These are phyloP conservation scores for Nicotiana knightiana DNA, from an alignment of 257 asterid species.

Conservation along the genomic window DNA sequence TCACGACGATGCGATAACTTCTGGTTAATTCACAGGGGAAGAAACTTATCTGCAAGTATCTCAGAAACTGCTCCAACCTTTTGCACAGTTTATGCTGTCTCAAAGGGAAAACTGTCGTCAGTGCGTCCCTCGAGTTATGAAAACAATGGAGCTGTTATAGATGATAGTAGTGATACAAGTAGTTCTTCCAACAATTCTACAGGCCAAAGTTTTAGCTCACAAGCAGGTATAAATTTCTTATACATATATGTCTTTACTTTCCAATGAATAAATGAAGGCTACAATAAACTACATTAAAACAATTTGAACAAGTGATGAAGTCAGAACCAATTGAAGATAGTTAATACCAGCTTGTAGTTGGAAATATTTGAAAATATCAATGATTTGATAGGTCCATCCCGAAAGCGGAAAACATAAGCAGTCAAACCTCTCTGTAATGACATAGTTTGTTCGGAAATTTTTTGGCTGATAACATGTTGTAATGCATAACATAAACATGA, in stretches of 20 bases:
- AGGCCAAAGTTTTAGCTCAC: constrained; percentile 34
- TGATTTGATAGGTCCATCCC: background rate
- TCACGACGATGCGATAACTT: background rate
- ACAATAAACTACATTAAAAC: background rate
- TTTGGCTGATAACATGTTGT: no score
- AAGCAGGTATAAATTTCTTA: constrained; percentile 30
- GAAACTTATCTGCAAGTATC: constrained; percentile 50
- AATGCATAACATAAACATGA: no score
- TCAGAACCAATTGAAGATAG: background rate
- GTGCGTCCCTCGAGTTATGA: constrained; percentile 64
- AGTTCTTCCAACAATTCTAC: constrained; percentile 42
- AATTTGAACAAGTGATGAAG: background rate
- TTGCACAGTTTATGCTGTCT: constrained; percentile 69
- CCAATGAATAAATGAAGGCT: background rate
- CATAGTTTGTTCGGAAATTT: no score
- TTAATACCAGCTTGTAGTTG: background rate
- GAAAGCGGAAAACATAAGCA: no score
- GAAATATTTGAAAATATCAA: background rate
- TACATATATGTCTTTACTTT: background rate
- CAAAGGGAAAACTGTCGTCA: constrained; percentile 69
- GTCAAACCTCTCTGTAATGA: no score
- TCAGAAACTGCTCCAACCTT: constrained; percentile 47
- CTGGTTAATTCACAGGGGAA: background rate
- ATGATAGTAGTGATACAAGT: constrained; percentile 48
- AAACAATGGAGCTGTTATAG: constrained; percentile 28